These are phyloP conservation scores for Ogataea nitratoaversa DNA, from an alignment of 805 yeast species.

Conservation along the genomic window DNA sequence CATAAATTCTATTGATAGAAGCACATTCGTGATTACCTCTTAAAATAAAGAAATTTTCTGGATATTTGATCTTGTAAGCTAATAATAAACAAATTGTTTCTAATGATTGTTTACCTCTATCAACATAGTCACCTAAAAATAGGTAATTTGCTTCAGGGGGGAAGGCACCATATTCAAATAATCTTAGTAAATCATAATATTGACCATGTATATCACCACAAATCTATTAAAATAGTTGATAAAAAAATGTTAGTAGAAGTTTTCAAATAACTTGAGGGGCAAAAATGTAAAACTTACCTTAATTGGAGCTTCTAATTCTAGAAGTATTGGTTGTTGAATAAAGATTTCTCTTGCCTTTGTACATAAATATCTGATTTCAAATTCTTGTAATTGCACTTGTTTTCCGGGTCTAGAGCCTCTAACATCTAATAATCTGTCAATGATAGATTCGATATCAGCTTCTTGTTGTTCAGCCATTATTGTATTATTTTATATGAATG, in stretches of 20 bases:
- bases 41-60: conserved; percentile 93
- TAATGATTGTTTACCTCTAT: conserved; percentile 95
- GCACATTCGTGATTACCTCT: conserved; percentile 99
- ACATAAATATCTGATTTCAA: conserved; percentile 91
- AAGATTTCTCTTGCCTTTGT: conserved; percentile 97
- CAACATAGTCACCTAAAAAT: conserved; percentile 95
- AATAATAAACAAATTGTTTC: conserved; percentile 92
- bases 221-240: conserved; percentile 28
- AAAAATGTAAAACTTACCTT: conserved; percentile 31
- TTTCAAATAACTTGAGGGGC: too few species aligned
- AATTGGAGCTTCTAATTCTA: conserved; percentile 96
- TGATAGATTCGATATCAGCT: conserved; percentile 94
- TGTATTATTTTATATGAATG: too few species aligned
- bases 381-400: conserved; percentile 90
- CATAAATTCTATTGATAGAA: conserved; percentile 94
- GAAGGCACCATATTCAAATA: conserved; percentile 97
- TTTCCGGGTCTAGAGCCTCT: conserved; percentile 98
- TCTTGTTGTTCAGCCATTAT: conserved; percentile 42
- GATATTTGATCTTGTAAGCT: conserved; percentile 96
- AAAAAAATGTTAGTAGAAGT: background rate
- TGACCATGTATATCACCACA: conserved; percentile 99
- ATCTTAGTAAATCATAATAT: conserved; percentile 89
- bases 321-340: conserved; percentile 92
- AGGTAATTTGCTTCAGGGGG: conserved; percentile 98
- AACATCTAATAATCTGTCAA: conserved; percentile 93